phyloP scores from a whole-genome alignment of 2,329 filamentous ascomycete genomes.

The Neopestalotiopsis rosae region DNA sequence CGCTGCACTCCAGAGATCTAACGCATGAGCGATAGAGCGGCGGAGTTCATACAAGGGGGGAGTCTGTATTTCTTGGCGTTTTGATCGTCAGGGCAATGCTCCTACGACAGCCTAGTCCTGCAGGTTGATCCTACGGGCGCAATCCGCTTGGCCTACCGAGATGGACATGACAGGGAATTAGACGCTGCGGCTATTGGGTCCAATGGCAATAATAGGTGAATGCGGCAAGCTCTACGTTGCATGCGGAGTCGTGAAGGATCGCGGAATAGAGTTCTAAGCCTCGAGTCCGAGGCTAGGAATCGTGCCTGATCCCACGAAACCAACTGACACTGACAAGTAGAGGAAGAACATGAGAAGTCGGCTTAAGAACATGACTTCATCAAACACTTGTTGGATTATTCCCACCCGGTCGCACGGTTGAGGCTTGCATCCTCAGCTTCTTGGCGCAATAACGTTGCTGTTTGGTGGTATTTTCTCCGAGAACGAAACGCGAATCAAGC shows the following conservation, averaged over 20 bases:
- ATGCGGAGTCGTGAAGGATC: conserved; percentile 7
- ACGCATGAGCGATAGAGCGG: neutral
- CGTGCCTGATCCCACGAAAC: conserved; percentile 4
- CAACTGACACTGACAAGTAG: neutral
- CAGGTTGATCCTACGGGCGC: neutral
- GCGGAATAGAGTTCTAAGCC: neutral
- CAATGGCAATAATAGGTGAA: neutral
- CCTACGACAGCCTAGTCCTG: neutral
- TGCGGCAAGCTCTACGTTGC: neutral
- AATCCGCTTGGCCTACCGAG: conserved; percentile 1
- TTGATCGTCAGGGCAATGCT: conserved; percentile 8
- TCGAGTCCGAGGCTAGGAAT: neutral
- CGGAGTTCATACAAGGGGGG: neutral
- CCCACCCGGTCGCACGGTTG: neutral
- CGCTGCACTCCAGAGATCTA: neutral
- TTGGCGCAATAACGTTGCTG: neutral
- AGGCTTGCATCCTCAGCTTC: neutral
- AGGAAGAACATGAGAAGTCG: neutral
- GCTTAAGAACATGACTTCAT: neutral
- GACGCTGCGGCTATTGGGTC: conserved; percentile 6
- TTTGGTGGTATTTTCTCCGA: neutral
- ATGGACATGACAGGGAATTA: neutral
- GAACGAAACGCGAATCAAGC: neutral
- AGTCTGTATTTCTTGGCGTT: neutral
- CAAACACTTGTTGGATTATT: too few relatives aligned